Evolutionary conservation across 352 stramenopile genomes (phyloP).

Genomic region (Pythium chondricola): DNA sequence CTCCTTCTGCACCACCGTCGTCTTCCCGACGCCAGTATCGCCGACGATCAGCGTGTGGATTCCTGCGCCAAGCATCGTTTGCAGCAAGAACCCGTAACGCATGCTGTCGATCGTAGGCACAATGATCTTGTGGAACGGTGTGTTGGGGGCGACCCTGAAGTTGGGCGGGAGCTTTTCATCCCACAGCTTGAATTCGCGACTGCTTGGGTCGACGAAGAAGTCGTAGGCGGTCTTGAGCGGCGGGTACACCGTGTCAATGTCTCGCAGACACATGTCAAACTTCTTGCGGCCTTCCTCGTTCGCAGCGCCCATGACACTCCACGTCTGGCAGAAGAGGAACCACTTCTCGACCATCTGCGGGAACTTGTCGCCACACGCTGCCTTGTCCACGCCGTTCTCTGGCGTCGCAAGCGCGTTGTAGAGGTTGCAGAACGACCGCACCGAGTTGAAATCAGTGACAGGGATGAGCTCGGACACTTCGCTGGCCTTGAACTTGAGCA

Average conservation of each 20-base stretch:
- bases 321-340: slow-evolving; percentile 84
- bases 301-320: slow-evolving; percentile 79
- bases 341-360: slow-evolving; percentile 64
- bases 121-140: slow-evolving; percentile 82
- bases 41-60: slow-evolving; percentile 86
- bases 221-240: slow-evolving; percentile 91
- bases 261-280: slow-evolving; percentile 83
- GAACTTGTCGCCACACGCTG: slow-evolving; percentile 60
- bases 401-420: slow-evolving; percentile 70
- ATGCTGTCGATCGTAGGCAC: slow-evolving; percentile 84
- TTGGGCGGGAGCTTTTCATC: slow-evolving; percentile 76
- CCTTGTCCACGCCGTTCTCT: slow-evolving; percentile 70
- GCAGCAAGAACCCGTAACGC: slow-evolving; percentile 73
- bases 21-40: slow-evolving; percentile 89
- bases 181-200: slow-evolving; percentile 79
- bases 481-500: slow-evolving; percentile 54
- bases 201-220: slow-evolving; percentile 84
- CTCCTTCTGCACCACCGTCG: slow-evolving; percentile 76
- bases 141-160: slow-evolving; percentile 64
- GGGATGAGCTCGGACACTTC: slow-evolving; percentile 74
- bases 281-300: slow-evolving; percentile 83
- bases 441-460: slow-evolving; percentile 74
- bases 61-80: slow-evolving; percentile 65
- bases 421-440: slow-evolving; percentile 82
- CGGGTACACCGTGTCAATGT: slow-evolving; percentile 91